A percentile compares a stretch with the other conserved stretches of the same genome.
phyloP scores from a whole-genome alignment of 768 basidiomycete species.

The Porpolomopsis calyptriformis region DNA sequence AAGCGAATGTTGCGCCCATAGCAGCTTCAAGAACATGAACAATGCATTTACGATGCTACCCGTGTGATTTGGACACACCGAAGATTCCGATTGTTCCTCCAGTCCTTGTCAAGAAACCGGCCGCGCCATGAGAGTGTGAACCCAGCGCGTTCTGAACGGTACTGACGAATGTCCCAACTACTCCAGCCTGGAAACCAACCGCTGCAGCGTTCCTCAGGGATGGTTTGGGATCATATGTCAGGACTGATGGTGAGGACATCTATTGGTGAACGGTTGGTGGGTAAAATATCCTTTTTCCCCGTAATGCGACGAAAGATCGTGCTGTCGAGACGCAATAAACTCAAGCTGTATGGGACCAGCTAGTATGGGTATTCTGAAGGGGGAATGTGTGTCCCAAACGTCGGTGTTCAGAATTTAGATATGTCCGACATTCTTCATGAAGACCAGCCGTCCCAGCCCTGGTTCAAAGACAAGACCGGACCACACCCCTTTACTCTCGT shows the following conservation, averaged over 20 bases:
- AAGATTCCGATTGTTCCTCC: constrained; percentile 89
- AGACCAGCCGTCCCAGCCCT: background rate
- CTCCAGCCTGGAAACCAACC: constrained; percentile 53
- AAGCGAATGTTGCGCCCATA: constrained; percentile 79
- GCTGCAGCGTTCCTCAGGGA: constrained; percentile 45
- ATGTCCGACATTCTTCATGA: background rate
- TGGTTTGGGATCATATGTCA: constrained; percentile 39
- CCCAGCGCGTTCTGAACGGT: constrained; percentile 69
- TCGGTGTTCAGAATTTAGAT: background rate
- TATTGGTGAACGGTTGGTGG: constrained; percentile 16
- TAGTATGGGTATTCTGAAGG: background rate
- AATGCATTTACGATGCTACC: background rate
- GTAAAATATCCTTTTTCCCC: too few relatives aligned
- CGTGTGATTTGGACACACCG: constrained; percentile 38
- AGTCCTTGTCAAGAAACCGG: constrained; percentile 78
- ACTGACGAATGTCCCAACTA: constrained; percentile 59
- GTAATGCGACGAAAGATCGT: too few relatives aligned
- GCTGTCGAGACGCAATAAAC: too few relatives aligned
- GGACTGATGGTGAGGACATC: constrained; percentile 15
- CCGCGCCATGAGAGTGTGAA: constrained; percentile 65
- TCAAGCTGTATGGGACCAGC: too few relatives aligned
- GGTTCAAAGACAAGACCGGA: constrained; percentile 2
- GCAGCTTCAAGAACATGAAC: constrained; percentile 43
- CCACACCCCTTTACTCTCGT: constrained; percentile 6
- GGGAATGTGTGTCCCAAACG: background rate